Percentiles rank a stretch among this genome's conserved stretches.
These are phyloP conservation scores for Ramaria rubella DNA, from an alignment of 768 basidiomycete genomes.

Conservation along the genomic window DNA sequence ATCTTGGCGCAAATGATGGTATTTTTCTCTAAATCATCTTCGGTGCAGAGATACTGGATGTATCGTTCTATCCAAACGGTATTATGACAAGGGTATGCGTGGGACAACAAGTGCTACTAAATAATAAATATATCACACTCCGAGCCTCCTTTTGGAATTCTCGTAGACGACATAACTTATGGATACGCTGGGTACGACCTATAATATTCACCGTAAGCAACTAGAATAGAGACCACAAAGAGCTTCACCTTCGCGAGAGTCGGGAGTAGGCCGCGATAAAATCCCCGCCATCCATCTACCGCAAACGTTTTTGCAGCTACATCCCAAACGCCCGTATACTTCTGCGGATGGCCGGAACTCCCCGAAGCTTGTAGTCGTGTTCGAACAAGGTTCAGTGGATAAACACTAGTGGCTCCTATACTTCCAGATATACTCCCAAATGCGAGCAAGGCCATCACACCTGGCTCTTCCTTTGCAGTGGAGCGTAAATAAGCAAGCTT, in stretches of 20 bases:
- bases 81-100: constrained; percentile 7
- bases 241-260: constrained; percentile 76
- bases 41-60: neutral
- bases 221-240: neutral
- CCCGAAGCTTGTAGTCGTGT: constrained; percentile 96
- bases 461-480: constrained; percentile 83
- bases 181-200: constrained; percentile 95
- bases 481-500: constrained; percentile 87
- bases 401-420: constrained; percentile 90
- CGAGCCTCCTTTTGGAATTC: constrained; percentile 65
- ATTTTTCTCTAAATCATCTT: constrained; percentile 5
- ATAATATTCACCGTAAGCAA: constrained; percentile 11
- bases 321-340: constrained; percentile 83
- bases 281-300: constrained; percentile 87
- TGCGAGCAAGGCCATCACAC: constrained; percentile 75
- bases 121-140: constrained; percentile 11
- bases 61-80: constrained; percentile 5
- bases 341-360: constrained; percentile 88
- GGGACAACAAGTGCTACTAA: neutral
- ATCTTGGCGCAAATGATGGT: neutral
- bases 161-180: constrained; percentile 96
- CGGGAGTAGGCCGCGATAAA: constrained; percentile 89
- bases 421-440: constrained; percentile 93
- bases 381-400: constrained; percentile 85
- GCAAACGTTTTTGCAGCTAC: constrained; percentile 74